Evolutionary conservation across 306 rosid genomes (phyloP), one percentile per base, ranked within the genome.

Genomic region (Begonia fuchsioides): DNA sequence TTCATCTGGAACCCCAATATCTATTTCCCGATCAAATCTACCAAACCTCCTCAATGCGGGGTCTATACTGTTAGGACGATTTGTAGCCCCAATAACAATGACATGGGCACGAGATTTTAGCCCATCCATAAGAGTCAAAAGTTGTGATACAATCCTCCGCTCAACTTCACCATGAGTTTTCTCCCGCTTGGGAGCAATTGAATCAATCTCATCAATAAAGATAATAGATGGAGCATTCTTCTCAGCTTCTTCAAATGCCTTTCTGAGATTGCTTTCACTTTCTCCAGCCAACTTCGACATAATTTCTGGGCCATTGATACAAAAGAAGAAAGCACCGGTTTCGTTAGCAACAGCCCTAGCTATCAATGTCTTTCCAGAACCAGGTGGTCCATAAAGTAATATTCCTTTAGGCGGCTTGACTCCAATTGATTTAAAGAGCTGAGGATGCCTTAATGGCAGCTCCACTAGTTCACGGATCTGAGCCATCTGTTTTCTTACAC

Each of bases 341-440:
- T 60, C 65, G 43, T 59, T 59, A 50, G 74, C 74, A 62, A 68
- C 46, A 16, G 69, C 74, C 38, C 63, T 55, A 11, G 73, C 73
- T 43, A 68, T 56, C 47, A 68, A 35, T 9, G 73, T 68, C 55
- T 68, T 68, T 13, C 73, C 73, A 2, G 73, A 55, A n/a, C 68
- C 73, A 19, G 73, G 68, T 19, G 73, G 73, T 39, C 74, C 74
- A 49, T 68, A 68, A 10, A 68, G 53, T 2, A 68, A 62, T 52
- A 68, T 66, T 20, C 74, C 74, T 62, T 68, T 67, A 8, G 63
- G 63, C 10, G 56, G 63, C n/a, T 59, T 59, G 9, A 59, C 63
- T 17, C 63, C 63, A 20, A 59, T 39, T 32, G 55, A 38, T 17
- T 58, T 49, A 17, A 58, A 58, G 15, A 58, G 54, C 48, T 58